Conservation (phyloP, 192 early-diverging fungal genomes). For the Umbelopsis sp. region DNA sequence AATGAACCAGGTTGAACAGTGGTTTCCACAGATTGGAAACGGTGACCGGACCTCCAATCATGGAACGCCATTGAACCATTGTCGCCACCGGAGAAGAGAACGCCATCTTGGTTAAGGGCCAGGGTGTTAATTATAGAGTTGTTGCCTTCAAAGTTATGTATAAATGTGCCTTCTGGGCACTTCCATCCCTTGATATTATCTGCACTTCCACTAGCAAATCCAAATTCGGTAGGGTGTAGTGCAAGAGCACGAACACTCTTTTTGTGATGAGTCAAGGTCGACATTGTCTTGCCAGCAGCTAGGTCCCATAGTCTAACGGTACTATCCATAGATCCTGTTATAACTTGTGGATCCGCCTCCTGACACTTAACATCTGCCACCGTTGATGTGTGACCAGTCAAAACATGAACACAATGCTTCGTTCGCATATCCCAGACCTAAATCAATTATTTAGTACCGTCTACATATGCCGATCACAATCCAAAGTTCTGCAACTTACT, state of each 20-base stretch:
- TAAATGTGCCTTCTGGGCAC: constrained; percentile 91
- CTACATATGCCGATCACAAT: neutral
- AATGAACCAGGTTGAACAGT: constrained; percentile 94
- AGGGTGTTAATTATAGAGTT: constrained; percentile 90
- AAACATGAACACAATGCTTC: constrained; percentile 85
- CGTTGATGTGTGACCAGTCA: constrained; percentile 87
- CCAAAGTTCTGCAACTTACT: constrained; percentile 48
- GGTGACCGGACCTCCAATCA: constrained; percentile 96
- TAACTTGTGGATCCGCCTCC: constrained; percentile 95
- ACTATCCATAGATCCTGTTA: constrained; percentile 90
- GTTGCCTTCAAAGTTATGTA: constrained; percentile 91
- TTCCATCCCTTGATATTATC: constrained; percentile 98
- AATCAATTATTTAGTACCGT: constrained; percentile 7
- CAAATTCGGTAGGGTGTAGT: constrained; percentile 91
- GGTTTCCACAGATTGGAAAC: constrained; percentile 90
- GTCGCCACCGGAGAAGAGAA: constrained; percentile 95
- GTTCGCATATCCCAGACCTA: constrained; percentile 99
- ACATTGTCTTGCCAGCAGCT: constrained; percentile 93
- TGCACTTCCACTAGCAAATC: constrained; percentile 85
- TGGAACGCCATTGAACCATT: constrained; percentile 97
- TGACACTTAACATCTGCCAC: constrained; percentile 89
- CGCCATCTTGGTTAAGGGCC: constrained; percentile 86
- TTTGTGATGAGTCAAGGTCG: constrained; percentile 96
- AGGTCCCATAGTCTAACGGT: constrained; percentile 97
- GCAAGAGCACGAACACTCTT: constrained; percentile 93